These are phyloP conservation scores for Penicillium hesseltinei DNA, from an alignment of 2,329 filamentous ascomycete species.

Conservation along the genomic window DNA sequence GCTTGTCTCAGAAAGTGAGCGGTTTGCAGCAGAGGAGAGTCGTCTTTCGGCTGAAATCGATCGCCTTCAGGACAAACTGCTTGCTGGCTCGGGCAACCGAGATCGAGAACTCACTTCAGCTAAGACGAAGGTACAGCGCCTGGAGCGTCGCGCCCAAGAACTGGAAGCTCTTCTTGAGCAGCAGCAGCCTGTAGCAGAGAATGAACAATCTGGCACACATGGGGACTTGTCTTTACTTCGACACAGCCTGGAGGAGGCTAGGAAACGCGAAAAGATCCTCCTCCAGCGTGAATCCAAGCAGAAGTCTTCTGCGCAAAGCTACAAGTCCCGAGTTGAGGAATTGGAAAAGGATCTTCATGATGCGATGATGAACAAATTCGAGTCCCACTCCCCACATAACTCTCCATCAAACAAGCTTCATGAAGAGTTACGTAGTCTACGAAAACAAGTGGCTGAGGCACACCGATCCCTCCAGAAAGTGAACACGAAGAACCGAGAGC, in stretches of 20 bases:
- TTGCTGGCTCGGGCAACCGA: slow-evolving; percentile 37
- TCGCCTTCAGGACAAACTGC: slow-evolving; percentile 53
- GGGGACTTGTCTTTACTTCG: slow-evolving; percentile 60
- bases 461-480: slow-evolving; percentile 61
- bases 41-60: slow-evolving; percentile 53
- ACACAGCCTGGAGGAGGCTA: slow-evolving; percentile 61
- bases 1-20: slow-evolving; percentile 64
- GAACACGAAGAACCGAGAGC: slow-evolving; percentile 49
- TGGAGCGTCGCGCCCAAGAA: slow-evolving; percentile 57
- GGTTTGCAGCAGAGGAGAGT: slow-evolving; percentile 64
- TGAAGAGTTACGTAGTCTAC: slow-evolving; percentile 58
- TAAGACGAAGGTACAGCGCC: slow-evolving; percentile 62
- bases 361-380: slow-evolving; percentile 52
- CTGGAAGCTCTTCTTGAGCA: slow-evolving; percentile 55
- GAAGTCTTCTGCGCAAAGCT: slow-evolving; percentile 60
- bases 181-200: slow-evolving; percentile 49
- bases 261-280: slow-evolving; percentile 65
- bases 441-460: slow-evolving; percentile 60
- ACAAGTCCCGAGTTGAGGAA: slow-evolving; percentile 64
- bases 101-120: slow-evolving; percentile 52
- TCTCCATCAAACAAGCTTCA: slow-evolving; percentile 45
- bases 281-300: slow-evolving; percentile 64
- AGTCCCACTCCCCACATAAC: slow-evolving; percentile 53
- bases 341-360: slow-evolving; percentile 68
- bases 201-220: slow-evolving; percentile 32